Evolutionary conservation across 2,329 filamentous ascomycete genomes (phyloP).

Genomic region (Neopestalotiopsis rosae): DNA sequence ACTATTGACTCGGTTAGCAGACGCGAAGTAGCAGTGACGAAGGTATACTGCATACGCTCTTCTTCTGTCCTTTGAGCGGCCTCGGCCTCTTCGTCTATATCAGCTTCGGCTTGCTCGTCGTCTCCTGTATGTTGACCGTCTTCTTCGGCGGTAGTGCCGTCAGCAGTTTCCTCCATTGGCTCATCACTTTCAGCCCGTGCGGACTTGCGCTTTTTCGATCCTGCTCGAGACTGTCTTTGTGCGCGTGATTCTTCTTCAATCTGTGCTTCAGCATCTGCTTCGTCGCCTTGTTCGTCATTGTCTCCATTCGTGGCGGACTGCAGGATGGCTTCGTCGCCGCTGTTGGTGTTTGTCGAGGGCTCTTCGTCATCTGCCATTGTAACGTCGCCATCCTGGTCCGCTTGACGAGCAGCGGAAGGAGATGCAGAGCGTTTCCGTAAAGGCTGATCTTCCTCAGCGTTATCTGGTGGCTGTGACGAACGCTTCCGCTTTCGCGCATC

Average conservation of each 20-base stretch:
- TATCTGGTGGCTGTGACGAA: slow-evolving; percentile 32
- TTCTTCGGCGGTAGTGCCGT: slow-evolving; percentile 41
- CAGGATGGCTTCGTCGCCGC: slow-evolving; percentile 36
- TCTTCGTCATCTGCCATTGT: slow-evolving; percentile 41
- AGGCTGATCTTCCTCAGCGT: slow-evolving; percentile 27
- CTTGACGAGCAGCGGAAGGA: slow-evolving; percentile 29
- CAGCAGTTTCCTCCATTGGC: slow-evolving; percentile 32
- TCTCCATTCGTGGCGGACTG: slow-evolving; percentile 24
- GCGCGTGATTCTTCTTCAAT: slow-evolving; percentile 28
- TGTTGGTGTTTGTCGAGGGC: slow-evolving; percentile 33
- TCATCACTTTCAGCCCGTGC: slow-evolving; percentile 20
- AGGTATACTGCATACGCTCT: slow-evolving; percentile 56
- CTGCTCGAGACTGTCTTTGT: slow-evolving; percentile 39
- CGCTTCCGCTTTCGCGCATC: slow-evolving; percentile 42
- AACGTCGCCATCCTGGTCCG: slow-evolving; percentile 38
- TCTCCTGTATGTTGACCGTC: slow-evolving; percentile 55
- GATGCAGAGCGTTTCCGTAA: slow-evolving; percentile 33
- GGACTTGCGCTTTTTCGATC: slow-evolving; percentile 40
- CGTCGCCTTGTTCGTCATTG: slow-evolving; percentile 21
- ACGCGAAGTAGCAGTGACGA: slow-evolving; percentile 17
- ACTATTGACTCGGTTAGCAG: slow-evolving; percentile 56
- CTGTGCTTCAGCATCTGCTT: slow-evolving; percentile 29
- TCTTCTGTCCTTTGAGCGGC: slow-evolving; percentile 66
- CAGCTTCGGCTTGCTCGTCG: slow-evolving; percentile 58
- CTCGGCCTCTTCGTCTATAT: slow-evolving; percentile 65